A percentile compares a stretch with the other conserved stretches of the same genome.
Conservation (phyloP, 2,329 filamentous ascomycete genomes). For the Trichophyton schoenleinii region DNA sequence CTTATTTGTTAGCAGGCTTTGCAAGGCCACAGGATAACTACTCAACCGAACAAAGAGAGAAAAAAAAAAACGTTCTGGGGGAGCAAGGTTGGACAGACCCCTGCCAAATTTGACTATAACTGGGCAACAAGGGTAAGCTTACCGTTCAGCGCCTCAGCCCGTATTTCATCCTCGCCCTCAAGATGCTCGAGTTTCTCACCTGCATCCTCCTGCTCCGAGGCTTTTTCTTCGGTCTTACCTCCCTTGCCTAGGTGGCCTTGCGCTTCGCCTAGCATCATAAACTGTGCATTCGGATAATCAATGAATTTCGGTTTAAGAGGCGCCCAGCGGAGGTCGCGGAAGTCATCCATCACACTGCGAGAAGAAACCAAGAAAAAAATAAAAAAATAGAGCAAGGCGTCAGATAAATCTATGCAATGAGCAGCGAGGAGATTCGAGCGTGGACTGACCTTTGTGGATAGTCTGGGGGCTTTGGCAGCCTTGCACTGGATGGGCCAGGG, state of each 20-base stretch:
- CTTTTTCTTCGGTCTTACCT: slow-evolving; percentile 22
- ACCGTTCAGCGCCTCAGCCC: slow-evolving; percentile 50
- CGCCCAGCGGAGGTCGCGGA: slow-evolving; percentile 60
- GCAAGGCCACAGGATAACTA: neutral
- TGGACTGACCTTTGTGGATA: slow-evolving; percentile 56
- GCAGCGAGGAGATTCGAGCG: neutral
- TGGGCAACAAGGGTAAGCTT: slow-evolving; percentile 10
- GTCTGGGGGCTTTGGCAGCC: slow-evolving; percentile 51
- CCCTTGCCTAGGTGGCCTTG: slow-evolving; percentile 25
- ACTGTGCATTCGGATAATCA: slow-evolving; percentile 61
- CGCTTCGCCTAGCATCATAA: slow-evolving; percentile 60
- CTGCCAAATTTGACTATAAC: neutral
- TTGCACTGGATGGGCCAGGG: slow-evolving; percentile 50
- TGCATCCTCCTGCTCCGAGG: slow-evolving; percentile 49
- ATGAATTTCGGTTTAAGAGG: slow-evolving; percentile 61
- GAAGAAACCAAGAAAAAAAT: neutral
- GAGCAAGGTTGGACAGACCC: neutral
- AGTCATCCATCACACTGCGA: slow-evolving; percentile 54
- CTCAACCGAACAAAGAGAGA: too few relatives aligned
- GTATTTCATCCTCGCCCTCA: slow-evolving; percentile 59
- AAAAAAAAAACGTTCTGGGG: too few relatives aligned
- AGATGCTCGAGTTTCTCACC: slow-evolving; percentile 61
- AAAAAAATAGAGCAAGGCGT: neutral
- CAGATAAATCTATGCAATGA: neutral
- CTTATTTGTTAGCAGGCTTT: too few relatives aligned